Percentiles rank a stretch among this genome's conserved stretches.
Evolutionary conservation across 192 early-diverging fungal species (phyloP).

Genomic region (Coemansia sp.): DNA sequence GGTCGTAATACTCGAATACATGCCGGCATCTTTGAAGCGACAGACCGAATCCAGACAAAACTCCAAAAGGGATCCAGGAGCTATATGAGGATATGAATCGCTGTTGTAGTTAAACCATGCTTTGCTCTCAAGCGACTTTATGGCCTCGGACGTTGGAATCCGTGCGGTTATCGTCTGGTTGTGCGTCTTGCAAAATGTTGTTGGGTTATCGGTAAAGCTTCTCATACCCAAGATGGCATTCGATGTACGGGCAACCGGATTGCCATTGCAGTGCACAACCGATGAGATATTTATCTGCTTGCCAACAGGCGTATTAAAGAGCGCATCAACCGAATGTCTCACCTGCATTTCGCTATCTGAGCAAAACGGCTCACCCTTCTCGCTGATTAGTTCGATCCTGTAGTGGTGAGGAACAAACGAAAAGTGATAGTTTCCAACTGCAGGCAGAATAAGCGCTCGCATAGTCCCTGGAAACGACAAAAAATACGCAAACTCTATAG

Average conservation of each 20-base stretch:
- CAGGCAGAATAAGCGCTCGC: conserved; percentile 76
- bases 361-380: conserved; percentile 61
- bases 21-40: conserved; percentile 56
- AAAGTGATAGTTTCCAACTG: conserved; percentile 84
- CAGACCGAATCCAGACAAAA: conserved; percentile 79
- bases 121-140: conserved; percentile 77
- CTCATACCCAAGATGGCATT: conserved; percentile 80
- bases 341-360: conserved; percentile 75
- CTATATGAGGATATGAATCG: conserved; percentile 25
- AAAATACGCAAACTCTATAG: conserved; percentile 90
- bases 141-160: conserved; percentile 65
- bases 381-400: conserved; percentile 69
- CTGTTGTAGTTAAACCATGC: conserved; percentile 68
- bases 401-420: conserved; percentile 85
- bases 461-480: conserved; percentile 74
- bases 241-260: conserved; percentile 69
- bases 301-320: conserved; percentile 78
- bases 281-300: conserved; percentile 62
- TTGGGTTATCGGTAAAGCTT: conserved; percentile 66
- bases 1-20: conserved; percentile 70
- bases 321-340: conserved; percentile 66
- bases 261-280: conserved; percentile 56
- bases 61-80: conserved; percentile 61
- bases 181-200: conserved; percentile 67
- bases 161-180: conserved; percentile 71